A percentile compares a stretch with the other conserved stretches of the same genome.
Evolutionary conservation across 768 basidiomycete species (phyloP).

Genomic region (Lactarius psammicola): DNA sequence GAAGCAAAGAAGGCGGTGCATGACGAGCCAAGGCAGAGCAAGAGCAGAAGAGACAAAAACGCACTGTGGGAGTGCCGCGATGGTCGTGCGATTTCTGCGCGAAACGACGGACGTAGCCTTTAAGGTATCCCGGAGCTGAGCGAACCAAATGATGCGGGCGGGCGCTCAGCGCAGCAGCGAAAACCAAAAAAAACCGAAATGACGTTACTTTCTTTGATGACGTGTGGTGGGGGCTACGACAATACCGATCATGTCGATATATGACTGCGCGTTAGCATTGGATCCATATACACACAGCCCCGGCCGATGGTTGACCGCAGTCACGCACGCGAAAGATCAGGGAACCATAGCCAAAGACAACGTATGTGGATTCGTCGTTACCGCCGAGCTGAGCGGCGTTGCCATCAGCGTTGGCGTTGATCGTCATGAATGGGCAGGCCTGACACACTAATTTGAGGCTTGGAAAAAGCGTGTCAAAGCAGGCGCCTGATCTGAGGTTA

Average conservation of each 20-base stretch:
- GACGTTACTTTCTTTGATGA: slow-evolving; percentile 58
- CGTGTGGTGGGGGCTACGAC: slow-evolving; percentile 87
- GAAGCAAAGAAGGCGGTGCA: neutral
- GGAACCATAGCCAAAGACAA: slow-evolving; percentile 92
- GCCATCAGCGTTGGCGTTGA: neutral
- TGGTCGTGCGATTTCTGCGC: slow-evolving; percentile 93
- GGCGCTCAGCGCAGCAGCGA: neutral
- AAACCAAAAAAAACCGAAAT: neutral
- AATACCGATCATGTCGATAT: no score
- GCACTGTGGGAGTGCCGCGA: slow-evolving; percentile 81
- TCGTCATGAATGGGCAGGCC: neutral
- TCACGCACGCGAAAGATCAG: slow-evolving; percentile 81
- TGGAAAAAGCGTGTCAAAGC: neutral
- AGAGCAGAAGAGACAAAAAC: no score
- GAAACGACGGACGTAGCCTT: slow-evolving; percentile 87
- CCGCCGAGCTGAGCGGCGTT: neutral
- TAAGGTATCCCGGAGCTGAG: slow-evolving; percentile 82
- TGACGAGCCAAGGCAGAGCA: neutral
- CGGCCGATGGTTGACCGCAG: neutral
- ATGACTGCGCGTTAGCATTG: neutral
- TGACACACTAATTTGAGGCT: no score
- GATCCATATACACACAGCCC: neutral
- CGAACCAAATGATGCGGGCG: no score
- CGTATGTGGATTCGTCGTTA: slow-evolving; percentile 41
- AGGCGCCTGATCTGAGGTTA: neutral